Evolutionary conservation across 345 rosid genomes (phyloP), one percentile per base, ranked within the genome.

Genomic region (Litchi chinensis): DNA sequence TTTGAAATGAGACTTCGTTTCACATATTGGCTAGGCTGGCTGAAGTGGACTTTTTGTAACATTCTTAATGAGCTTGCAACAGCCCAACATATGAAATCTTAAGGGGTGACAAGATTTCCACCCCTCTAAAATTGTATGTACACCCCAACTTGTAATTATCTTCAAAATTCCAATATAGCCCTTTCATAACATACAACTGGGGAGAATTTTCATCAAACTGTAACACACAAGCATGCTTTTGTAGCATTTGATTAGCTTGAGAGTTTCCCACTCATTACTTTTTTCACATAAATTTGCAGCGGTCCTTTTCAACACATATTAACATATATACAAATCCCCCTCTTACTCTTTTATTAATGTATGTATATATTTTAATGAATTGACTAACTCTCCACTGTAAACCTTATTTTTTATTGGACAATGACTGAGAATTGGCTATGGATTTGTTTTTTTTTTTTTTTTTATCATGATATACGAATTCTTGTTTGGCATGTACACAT

Each of bases 221-320:
- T 3, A 32, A 32, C 37, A 32, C 37, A 3, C 37, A 32, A 69
- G 40, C 70, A 64, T 11, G 70, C 74, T 68, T 80, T 73, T 37
- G 60, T 73, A 52, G 44, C 60, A 37, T 77, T 77, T 82, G 85
- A 80, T 86, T 86, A 76, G 82, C 83, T 83, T 86, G 59, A 48
- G 65, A 83, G 85, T 79, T 81, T 83, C 65, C 79, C 48, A 68
- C 79, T 73, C 63, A 59, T 70, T 63, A 19, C 74, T 77, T 77
- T 72, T 73, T 39, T 48, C 70, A 82, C 76, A 67, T 43, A 77
- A 65, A 74, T 67, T 76, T 62, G 56, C 56, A 82, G 79, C 80
- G 28, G 75, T 80, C 79, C 22, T 50, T 9, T 5, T 77, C 83
- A 12, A 9, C 16, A 11, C 64, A 21, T 21, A 59, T 59, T 52